Percentiles rank a stretch among this genome's conserved stretches.
Evolutionary conservation across 805 yeast species (phyloP).

Genomic region (Brettanomyces sp.): DNA sequence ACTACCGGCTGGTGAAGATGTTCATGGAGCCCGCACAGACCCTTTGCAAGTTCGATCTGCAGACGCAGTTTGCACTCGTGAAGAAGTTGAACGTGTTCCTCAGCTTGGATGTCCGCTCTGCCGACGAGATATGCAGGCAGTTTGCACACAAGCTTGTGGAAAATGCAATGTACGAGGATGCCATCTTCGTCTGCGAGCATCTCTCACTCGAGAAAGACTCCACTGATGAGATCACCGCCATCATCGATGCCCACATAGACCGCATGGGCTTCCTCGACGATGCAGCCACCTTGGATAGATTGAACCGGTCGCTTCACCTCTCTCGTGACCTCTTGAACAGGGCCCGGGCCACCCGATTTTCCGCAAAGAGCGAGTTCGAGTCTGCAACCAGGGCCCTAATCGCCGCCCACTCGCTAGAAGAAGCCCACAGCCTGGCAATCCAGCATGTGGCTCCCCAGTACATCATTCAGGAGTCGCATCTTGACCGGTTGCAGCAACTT

Average conservation of each 20-base stretch:
- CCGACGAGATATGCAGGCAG: constrained; percentile 14
- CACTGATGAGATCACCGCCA: constrained; percentile 28
- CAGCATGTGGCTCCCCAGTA: constrained; percentile 63
- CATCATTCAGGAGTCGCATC: constrained; percentile 37
- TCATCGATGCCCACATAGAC: constrained; percentile 27
- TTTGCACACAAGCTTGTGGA: constrained; percentile 45
- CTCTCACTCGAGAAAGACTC: constrained; percentile 38
- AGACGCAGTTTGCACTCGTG: constrained; percentile 17
- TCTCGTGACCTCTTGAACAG: constrained; percentile 42
- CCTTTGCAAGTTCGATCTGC: constrained; percentile 9
- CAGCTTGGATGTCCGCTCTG: constrained; percentile 2
- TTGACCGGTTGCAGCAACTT: constrained; percentile 25
- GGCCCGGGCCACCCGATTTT: constrained; percentile 51
- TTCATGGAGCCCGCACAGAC: constrained; percentile 7
- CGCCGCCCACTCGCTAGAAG: constrained; percentile 47
- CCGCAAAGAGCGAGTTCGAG: constrained; percentile 40
- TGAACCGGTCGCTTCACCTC: constrained; percentile 33
- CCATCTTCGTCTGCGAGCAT: constrained; percentile 57
- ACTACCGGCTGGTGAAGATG: constrained; percentile 9
- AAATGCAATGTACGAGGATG: constrained; percentile 43
- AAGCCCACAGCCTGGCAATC: constrained; percentile 55
- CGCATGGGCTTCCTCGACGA: constrained; percentile 20
- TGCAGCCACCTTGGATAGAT: constrained; percentile 23
- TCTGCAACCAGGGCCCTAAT: constrained; percentile 54
- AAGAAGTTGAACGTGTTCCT: constrained; percentile 18